Evolutionary conservation across 1,139 yeast genomes (phyloP).

Genomic region (Candida smagusa): DNA sequence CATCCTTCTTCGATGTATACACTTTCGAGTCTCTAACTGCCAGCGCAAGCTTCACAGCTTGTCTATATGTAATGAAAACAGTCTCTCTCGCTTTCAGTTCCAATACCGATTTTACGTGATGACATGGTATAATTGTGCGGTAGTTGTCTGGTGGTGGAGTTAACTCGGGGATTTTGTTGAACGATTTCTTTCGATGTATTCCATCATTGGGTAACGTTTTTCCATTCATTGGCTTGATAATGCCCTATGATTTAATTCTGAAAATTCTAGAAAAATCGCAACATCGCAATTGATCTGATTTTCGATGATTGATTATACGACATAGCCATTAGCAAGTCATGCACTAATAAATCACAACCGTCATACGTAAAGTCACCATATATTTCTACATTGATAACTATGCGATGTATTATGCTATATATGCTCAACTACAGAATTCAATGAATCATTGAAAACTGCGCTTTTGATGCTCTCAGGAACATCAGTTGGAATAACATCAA

Average conservation of each 20-base stretch:
- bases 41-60: slow-evolving; percentile 51
- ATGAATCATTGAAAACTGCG: slow-evolving; percentile 10
- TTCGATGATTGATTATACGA: no score
- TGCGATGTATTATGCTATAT: background rate
- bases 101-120: slow-evolving; percentile 52
- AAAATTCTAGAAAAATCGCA: no score
- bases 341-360: no score
- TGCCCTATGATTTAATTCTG: no score
- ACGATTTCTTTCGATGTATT: slow-evolving; percentile 6
- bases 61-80: slow-evolving; percentile 55
- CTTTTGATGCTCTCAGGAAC: slow-evolving; percentile 6
- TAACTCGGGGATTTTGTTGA: slow-evolving; percentile 10
- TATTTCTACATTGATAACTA: no score
- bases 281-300: no score
- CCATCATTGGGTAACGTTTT: background rate
- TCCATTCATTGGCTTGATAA: background rate
- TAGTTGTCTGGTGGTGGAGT: slow-evolving; percentile 26
- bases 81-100: slow-evolving; percentile 54
- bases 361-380: no score
- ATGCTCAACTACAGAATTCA: slow-evolving; percentile 9
- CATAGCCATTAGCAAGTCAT: no score
- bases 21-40: slow-evolving; percentile 21
- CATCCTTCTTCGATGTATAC: slow-evolving; percentile 31
- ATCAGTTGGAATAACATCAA: slow-evolving; percentile 9
- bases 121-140: slow-evolving; percentile 44